A percentile compares a stretch with the other conserved stretches of the same genome.
These are phyloP conservation scores for Pestalotiopsis sp. DNA, from an alignment of 2,329 filamentous ascomycete genomes.

Conservation along the genomic window DNA sequence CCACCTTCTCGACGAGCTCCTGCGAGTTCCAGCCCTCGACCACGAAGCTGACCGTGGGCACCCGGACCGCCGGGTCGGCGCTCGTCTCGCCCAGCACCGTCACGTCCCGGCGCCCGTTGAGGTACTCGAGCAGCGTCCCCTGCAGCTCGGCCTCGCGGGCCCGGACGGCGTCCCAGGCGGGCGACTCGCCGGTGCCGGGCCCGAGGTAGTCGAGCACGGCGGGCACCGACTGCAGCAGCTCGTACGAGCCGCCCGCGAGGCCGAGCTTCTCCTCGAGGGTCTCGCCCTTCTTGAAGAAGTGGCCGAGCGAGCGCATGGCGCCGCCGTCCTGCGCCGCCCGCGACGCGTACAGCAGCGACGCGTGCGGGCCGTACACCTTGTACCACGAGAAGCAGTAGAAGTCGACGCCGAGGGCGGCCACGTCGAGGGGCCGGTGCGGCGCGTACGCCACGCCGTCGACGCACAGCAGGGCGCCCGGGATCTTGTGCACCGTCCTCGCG, in stretches of 20 bases:
- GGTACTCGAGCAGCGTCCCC: slow-evolving; percentile 58
- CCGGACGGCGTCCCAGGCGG: slow-evolving; percentile 53
- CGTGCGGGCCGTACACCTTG: slow-evolving; percentile 65
- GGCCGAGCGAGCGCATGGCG: slow-evolving; percentile 42
- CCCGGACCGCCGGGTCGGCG: slow-evolving; percentile 49
- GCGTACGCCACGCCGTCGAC: slow-evolving; percentile 65
- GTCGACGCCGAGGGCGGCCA: slow-evolving; percentile 57
- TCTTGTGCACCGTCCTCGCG: slow-evolving; percentile 51
- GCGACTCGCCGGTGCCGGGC: slow-evolving; percentile 26
- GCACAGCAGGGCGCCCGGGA: slow-evolving; percentile 23
- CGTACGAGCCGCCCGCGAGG: slow-evolving; percentile 71
- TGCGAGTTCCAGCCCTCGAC: slow-evolving; percentile 59
- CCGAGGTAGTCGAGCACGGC: slow-evolving; percentile 64
- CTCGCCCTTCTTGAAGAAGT: slow-evolving; percentile 67
- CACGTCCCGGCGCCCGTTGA: slow-evolving; percentile 53
- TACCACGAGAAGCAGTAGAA: slow-evolving; percentile 66
- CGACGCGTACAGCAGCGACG: slow-evolving; percentile 59
- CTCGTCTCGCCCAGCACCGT: slow-evolving; percentile 61
- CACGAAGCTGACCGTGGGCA: slow-evolving; percentile 70
- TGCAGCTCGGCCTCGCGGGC: slow-evolving; percentile 65
- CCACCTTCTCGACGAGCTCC: slow-evolving; percentile 63
- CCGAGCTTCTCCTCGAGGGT: slow-evolving; percentile 70
- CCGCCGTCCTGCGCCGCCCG: slow-evolving; percentile 45
- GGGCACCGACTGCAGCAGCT: slow-evolving; percentile 66
- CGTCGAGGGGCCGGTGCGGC: slow-evolving; percentile 60